Base-by-base conservation (phyloP, 257 asterid genomes). In the Ophiorrhiza pumila region DNA sequence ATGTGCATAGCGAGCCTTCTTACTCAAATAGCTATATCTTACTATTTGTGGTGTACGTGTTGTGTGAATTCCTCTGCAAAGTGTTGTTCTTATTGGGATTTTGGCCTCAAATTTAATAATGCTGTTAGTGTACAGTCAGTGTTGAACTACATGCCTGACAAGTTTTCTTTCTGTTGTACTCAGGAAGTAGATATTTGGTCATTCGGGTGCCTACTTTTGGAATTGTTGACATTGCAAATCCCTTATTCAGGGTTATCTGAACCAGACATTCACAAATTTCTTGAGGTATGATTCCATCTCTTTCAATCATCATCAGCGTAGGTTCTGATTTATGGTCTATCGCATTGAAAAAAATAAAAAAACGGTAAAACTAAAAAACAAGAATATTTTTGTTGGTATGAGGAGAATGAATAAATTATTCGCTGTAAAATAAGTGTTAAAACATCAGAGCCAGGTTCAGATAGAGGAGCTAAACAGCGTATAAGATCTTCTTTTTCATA, bases 181-280 rank as follows among this genome's bases (percentile, higher is more conserved):
- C 63, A 92, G 98, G 95, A 86, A 81, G 98, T 86, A 84, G 96
- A 92, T 82, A 87, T 90, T 67, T 92, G 98, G 98, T 92, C 98
- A 29, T 90, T 88, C 62, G 98, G 98, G 27, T 92, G 98, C 66
- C 72, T 92, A 78, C 94, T 92, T 73, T 82, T 87, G 82, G 98
- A 92, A 81, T 66, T 92, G 81, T 78, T 90, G 68, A 92, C 98
- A 18, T 70, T 92, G 77, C 85, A 83, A 81, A 75, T 87, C 69
- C 98, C 98, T 29, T 92, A 87, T 77, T 71, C 76, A 31, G 91
- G 76, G 69, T 76, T 87, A 68, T 70, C 89, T 41, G 95, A 89
- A 73, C 50, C 85, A 1, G 88, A 91, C 69, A 89, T 85, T 74
- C 88, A 84, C 63, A 74, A 74, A 45, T 76, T 29, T 67, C 84